Base-by-base conservation (phyloP, 2,329 filamentous ascomycete genomes). In the Keithomyces neogunnii region DNA sequence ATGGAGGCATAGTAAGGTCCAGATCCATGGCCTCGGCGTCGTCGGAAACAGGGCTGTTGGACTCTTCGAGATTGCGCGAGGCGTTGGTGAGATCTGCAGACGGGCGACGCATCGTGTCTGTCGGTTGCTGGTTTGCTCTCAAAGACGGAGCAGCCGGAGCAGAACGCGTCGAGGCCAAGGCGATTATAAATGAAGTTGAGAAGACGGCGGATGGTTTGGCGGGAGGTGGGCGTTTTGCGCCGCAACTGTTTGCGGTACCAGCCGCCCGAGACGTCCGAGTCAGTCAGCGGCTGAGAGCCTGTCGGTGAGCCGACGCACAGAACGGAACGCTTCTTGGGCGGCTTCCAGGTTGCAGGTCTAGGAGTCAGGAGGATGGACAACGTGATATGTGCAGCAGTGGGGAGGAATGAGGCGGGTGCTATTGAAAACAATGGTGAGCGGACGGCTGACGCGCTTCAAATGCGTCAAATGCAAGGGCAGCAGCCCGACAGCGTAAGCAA, bases 51-150 rank as follows among this genome's bases (percentile, higher is more conserved):
- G 64, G 54, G 48, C 50, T 57, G 47, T 60, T 61, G 29, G 63
- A 57, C 39, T 71, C 70, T 50, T 73, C 64, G 44, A 65, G 62
- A 56, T 67, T 70, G 58, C 67, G 70, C 61, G 67, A 63, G 38
- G 70, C 65, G 50, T 75, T 72, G 45, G 67, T 65, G 48, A 73
- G 54, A 57, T 74, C 69, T 53, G 63, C 52, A 30, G 72, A 73
- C 50, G 62, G 63, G 56, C 69, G 71, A 61, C 67, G 70, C 73
- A 76, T 74, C 50, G 56, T 69, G 59, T 47, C 56, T 32, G 45
- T 45, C 35, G 10, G 38, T 26, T 33, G 45, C 31, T 32, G 3
- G 3, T 11, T 26, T 31, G 46, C 42, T 26, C 40, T 39, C 39
- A 28, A 42, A 42, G 39, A 5, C 39, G 10, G 28, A 13, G 28